Conservation (phyloP, 1,284 basidiomycete genomes). For the Anthracocystis walkeri region DNA sequence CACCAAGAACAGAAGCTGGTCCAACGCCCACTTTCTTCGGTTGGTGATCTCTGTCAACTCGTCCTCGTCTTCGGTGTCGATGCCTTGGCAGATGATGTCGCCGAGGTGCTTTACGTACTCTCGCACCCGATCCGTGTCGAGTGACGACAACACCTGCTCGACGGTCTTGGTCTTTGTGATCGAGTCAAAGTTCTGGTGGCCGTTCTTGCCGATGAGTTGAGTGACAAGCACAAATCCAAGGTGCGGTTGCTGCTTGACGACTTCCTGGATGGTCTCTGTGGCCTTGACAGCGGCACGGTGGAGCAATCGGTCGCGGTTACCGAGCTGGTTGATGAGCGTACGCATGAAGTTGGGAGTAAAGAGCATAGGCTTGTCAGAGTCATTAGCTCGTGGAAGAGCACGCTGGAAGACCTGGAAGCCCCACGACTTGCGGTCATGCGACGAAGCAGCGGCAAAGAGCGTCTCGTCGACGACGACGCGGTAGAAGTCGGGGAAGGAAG, state of each 20-base stretch:
- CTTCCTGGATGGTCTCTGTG: conserved; percentile 77
- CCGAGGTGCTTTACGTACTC: conserved; percentile 80
- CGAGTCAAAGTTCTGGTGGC: conserved; percentile 88
- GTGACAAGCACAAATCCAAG: conserved; percentile 86
- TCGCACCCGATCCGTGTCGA: conserved; percentile 81
- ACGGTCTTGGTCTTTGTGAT: conserved; percentile 93
- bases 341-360: conserved; percentile 97
- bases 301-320: conserved; percentile 84
- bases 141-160: conserved; percentile 82
- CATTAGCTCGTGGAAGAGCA: conserved; percentile 78
- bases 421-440: conserved; percentile 91
- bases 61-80: conserved; percentile 38
- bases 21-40: conserved; percentile 79
- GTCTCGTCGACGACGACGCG: conserved; percentile 90
- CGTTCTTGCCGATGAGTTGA: conserved; percentile 86
- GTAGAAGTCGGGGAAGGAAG: conserved; percentile 89
- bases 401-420: conserved; percentile 92
- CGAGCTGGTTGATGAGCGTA: conserved; percentile 94
- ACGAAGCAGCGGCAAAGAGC: conserved; percentile 84
- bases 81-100: conserved; percentile 37
- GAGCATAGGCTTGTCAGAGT: conserved; percentile 81
- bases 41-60: conserved; percentile 41
- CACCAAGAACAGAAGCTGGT: conserved; percentile 84
- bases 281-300: conserved; percentile 80
- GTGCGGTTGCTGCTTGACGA: conserved; percentile 81